A percentile compares a stretch with the other conserved stretches of the same genome.
These are phyloP conservation scores for Albatrellus ellisii DNA, from an alignment of 768 basidiomycete genomes.

Conservation along the genomic window DNA sequence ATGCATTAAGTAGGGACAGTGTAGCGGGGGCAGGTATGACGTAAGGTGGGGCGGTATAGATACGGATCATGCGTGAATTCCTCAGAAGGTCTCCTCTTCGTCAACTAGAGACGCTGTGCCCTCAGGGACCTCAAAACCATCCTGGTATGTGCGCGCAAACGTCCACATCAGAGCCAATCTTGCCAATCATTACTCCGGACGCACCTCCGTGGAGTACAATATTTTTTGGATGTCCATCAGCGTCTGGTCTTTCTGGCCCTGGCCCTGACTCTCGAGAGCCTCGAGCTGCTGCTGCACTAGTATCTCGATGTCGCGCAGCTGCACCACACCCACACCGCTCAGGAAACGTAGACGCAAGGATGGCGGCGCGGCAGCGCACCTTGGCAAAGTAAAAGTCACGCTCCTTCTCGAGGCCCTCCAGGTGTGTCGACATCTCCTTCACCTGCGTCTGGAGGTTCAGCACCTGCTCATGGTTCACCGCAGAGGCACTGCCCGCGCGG, in stretches of 20 bases:
- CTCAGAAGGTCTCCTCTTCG: slow-evolving; percentile 72
- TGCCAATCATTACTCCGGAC: too few relatives aligned
- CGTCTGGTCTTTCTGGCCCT: slow-evolving; percentile 44
- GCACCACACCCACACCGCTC: not conserved
- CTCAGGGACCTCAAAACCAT: slow-evolving; percentile 89
- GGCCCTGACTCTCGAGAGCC: slow-evolving; percentile 37
- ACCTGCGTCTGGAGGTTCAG: slow-evolving; percentile 63
- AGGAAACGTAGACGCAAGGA: not conserved
- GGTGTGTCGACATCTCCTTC: slow-evolving; percentile 64
- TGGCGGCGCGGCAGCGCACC: slow-evolving; percentile 31
- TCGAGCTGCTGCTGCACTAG: slow-evolving; percentile 76
- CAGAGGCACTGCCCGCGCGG: slow-evolving; percentile 38
- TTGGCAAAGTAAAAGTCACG: slow-evolving; percentile 98
- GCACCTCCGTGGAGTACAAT: slow-evolving; percentile 87
- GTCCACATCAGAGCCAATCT: not conserved
- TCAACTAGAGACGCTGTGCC: slow-evolving; percentile 33
- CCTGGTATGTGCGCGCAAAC: slow-evolving; percentile 30
- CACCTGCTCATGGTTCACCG: slow-evolving; percentile 55
- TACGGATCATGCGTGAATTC: not conserved
- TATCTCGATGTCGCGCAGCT: slow-evolving; percentile 96
- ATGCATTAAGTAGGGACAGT: too few relatives aligned
- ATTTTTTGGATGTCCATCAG: slow-evolving; percentile 83
- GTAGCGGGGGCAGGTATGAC: too few relatives aligned
- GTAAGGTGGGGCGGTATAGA: not conserved
- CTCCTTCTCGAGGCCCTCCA: slow-evolving; percentile 94